phyloP scores from a whole-genome alignment of 1,284 basidiomycete genomes.

The Neonothopanus nambi region DNA sequence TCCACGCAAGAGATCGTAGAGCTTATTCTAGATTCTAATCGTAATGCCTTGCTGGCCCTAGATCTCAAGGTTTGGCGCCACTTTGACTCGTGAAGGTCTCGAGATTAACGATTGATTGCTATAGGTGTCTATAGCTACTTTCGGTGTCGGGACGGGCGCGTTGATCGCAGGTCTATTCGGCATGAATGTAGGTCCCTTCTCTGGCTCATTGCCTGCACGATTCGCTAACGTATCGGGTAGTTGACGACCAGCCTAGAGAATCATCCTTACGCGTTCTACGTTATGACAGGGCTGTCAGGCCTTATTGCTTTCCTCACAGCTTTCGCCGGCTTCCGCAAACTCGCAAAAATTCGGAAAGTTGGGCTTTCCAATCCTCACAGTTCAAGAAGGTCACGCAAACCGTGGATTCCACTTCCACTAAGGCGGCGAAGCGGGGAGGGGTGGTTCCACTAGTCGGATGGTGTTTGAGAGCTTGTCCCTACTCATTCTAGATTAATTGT shows the following conservation, averaged over 20 bases:
- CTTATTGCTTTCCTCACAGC: conserved; percentile 57
- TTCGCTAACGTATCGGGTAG: conserved; percentile 35
- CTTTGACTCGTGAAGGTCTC: background rate
- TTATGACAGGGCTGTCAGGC: conserved; percentile 57
- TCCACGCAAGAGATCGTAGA: conserved; percentile 98
- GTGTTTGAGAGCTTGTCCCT: too few species aligned
- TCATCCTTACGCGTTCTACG: conserved; percentile 67
- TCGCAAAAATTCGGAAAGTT: conserved; percentile 52
- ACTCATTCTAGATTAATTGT: too few species aligned
- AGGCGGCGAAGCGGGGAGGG: conserved; percentile 7
- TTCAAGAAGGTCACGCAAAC: conserved; percentile 27
- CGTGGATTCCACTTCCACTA: conserved; percentile 11
- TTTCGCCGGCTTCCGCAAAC: conserved; percentile 58
- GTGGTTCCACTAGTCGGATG: background rate
- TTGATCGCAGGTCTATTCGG: conserved; percentile 91
- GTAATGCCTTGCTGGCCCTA: conserved; percentile 88
- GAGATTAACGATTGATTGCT: conserved; percentile 7
- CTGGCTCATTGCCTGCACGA: conserved; percentile 9
- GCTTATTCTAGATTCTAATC: conserved; percentile 94
- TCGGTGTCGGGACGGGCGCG: conserved; percentile 93
- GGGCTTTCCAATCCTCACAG: conserved; percentile 48
- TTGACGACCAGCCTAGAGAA: conserved; percentile 69
- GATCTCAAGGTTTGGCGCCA: conserved; percentile 75
- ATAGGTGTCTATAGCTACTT: conserved; percentile 89
- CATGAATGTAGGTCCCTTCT: conserved; percentile 79